phyloP scores from a whole-genome alignment of 2,329 filamentous ascomycete genomes.

The Trichothecium roseum region DNA sequence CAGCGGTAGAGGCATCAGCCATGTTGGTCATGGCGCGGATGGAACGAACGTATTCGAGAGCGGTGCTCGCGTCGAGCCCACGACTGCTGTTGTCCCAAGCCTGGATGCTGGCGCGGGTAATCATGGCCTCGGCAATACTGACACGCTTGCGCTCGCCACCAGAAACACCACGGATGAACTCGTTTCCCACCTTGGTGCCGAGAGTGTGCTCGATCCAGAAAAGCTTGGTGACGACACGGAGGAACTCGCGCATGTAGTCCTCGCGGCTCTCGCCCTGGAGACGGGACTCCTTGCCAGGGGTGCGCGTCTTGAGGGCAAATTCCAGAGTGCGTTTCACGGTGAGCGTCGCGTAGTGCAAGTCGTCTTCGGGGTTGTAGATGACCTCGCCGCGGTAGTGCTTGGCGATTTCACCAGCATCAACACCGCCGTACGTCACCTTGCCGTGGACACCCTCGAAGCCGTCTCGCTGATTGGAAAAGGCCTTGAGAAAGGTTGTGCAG shows the following conservation, averaged over 20 bases:
- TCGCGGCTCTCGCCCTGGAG: conserved; percentile 48
- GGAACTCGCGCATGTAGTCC: conserved; percentile 41
- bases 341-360: conserved; percentile 60
- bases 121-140: conserved; percentile 59
- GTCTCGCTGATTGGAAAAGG: conserved; percentile 59
- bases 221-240: conserved; percentile 55
- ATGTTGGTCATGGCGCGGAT: conserved; percentile 56
- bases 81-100: conserved; percentile 68
- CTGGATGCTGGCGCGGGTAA: conserved; percentile 49
- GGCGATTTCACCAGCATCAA: conserved; percentile 31
- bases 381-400: conserved; percentile 49
- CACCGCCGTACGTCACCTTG: conserved; percentile 51
- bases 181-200: conserved; percentile 59
- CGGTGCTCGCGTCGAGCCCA: conserved; percentile 62
- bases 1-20: conserved; percentile 59
- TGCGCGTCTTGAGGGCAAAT: conserved; percentile 56
- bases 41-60: conserved; percentile 59
- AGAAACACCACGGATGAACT: conserved; percentile 52
- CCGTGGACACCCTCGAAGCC: conserved; percentile 55
- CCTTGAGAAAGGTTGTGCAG: conserved; percentile 62
- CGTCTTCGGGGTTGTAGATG: conserved; percentile 58
- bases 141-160: conserved; percentile 65
- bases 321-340: conserved; percentile 55
- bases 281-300: conserved; percentile 38
- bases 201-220: conserved; percentile 63